These are phyloP conservation scores for Tephrocybe sp. DNA, from an alignment of 768 basidiomycete genomes.

Conservation along the genomic window DNA sequence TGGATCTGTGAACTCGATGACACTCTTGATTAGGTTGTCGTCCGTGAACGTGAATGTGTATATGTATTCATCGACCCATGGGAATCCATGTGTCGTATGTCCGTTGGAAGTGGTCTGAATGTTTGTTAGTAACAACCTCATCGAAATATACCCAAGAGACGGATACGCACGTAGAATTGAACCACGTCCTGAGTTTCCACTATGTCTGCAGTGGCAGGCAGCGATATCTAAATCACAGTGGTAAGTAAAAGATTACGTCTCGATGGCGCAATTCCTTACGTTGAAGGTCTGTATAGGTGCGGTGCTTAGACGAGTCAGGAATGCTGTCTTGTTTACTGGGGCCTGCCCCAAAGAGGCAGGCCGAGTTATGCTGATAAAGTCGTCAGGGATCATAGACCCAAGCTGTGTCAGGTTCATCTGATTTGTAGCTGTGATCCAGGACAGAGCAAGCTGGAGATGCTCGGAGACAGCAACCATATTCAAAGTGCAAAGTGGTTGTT, in stretches of 20 bases:
- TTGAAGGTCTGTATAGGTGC: conserved; percentile 11
- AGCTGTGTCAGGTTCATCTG: conserved; percentile 8
- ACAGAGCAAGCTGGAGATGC: conserved; percentile 12
- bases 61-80: conserved; percentile 16
- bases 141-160: neutral
- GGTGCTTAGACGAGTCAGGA: conserved; percentile 1
- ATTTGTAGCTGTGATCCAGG: conserved; percentile 12
- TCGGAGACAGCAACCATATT: conserved; percentile 15
- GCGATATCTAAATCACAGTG: conserved; percentile 4
- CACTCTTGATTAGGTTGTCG: conserved; percentile 11
- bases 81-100: conserved; percentile 12
- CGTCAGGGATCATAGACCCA: conserved; percentile 8
- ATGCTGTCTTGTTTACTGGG: conserved; percentile 8
- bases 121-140: neutral
- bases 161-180: conserved; percentile 12
- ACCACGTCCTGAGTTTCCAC: conserved; percentile 10
- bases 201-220: conserved; percentile 8
- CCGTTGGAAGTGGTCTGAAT: conserved; percentile 15
- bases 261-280: neutral
- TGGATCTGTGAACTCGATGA: conserved; percentile 16
- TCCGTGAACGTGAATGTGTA: conserved; percentile 13
- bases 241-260: neutral
- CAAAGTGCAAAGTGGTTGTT: too few species aligned
- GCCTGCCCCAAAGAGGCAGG: conserved; percentile 8
- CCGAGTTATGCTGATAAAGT: conserved; percentile 10